Base-by-base conservation (phyloP, 805 yeast species). In the Zygoascus biomembranicola region DNA sequence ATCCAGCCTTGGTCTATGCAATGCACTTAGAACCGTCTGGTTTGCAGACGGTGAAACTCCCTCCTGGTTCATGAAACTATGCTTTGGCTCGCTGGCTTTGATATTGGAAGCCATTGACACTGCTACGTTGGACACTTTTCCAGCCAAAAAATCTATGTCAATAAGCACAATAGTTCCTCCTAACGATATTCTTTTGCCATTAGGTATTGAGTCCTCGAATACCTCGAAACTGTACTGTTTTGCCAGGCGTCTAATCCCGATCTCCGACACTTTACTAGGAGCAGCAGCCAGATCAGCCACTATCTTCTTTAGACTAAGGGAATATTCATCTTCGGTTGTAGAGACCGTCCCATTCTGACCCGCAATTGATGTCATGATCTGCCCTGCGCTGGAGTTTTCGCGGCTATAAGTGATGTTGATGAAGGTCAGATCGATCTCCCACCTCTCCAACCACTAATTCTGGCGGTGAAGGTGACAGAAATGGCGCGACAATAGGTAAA, bases 161-260 rank as follows among this genome's bases (percentile, higher is more conserved):
- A 71, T 59, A 14, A 71, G 66, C 10, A 70, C 65, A 37, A 70
- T 69, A 11, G 70, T 61, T 2, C 74, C 74, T 2, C 72, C 69
- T 3, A 71, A 59, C 23, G 71, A 66, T 20, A 71, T 58, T 5
- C 74, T 59, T 32, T 62, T 66, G n/a, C 67, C 69, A 31, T 59
- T 59, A 8, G 58, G 57, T 4, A 54, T 54, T 41, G 48, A 52
- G 37, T 70, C 74, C 47, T 70, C 72, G 50, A 70, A 71, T 2
- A 70, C 65, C 51, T 71, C 74, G 18, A 71, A 66, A 8, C 63
- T 62, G 35, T 26, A 32, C 23, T 56, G 51, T 10, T 57, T 53
- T 8, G 72, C 74, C 14, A 70, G 54, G 31, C 64, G 59, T 28
- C 62, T 61, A 11, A 71, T 64, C 26, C 71, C 73, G 1, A 54